Evolutionary conservation across 1,139 yeast species (phyloP), one percentile per base, ranked within the genome.

Genomic region (Taphrina pruni): DNA sequence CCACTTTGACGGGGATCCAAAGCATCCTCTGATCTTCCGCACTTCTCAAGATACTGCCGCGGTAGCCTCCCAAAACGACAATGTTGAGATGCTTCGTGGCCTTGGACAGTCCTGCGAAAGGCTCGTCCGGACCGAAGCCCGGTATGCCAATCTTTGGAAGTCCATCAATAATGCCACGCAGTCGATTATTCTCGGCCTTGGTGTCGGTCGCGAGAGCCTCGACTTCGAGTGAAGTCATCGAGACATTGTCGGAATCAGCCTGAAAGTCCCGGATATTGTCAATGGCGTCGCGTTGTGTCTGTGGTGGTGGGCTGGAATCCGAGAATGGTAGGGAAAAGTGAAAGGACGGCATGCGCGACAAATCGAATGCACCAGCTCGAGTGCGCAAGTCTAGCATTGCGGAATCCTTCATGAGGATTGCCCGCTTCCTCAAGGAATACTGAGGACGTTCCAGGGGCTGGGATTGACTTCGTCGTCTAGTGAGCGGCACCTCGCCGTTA

Each of bases 1-100:
- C 97, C 0, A 95, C 97, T 75, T 89, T 88, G 43, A 91, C 77
- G 0, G 97, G 97, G 45, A 92, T 85, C 97, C 97, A 92, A 0
- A 89, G 85, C 65, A 94, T 81, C 71, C 87, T 85, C 20, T 82
- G 79, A 0, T 96, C 88, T 45, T 81, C 81, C 0, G 85, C 76
- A 74, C 90, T 95, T 60, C 95, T 78, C 69, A 92, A 78, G n/a
- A 88, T 84, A 39, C 92, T 87, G 0, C 97, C 97, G 74, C 97
- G 81, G 77, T 89, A 92, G 0, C 97, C 97, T 2, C 97, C 97
- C 78, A 92, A 72, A 0, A 92, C 81, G 1, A 92, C 86, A 1
- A 92, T 83, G 74, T 91, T 64, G 56, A 64, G 91, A 2, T 97
- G 97, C 21, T 85, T 57, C 3, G 67, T 64, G n/a, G 45, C 61